Percentiles rank a stretch among this genome's conserved stretches.
phyloP scores from a whole-genome alignment of 1,284 basidiomycete genomes.

The Pterulicium gracile region DNA sequence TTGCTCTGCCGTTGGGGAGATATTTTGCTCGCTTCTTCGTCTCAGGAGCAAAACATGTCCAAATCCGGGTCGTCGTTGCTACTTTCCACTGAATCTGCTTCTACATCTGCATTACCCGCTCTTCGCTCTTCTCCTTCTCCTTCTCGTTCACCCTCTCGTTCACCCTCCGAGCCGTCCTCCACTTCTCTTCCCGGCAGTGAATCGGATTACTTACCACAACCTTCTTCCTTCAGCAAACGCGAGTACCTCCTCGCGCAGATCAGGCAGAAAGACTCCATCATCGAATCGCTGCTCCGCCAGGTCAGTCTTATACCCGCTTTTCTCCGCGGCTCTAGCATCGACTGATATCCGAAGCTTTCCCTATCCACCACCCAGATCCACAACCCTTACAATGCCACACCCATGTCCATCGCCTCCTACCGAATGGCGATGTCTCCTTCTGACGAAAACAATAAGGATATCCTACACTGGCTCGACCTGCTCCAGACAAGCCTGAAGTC shows the following conservation, averaged over 20 bases:
- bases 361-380: conserved; percentile 39
- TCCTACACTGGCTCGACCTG: conserved; percentile 32
- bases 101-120: conserved; percentile 9
- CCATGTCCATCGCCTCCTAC: conserved; percentile 66
- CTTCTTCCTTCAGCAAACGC: conserved; percentile 47
- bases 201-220: conserved; percentile 14
- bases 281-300: conserved; percentile 72
- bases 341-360: conserved; percentile 7
- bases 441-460: conserved; percentile 53
- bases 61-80: too few species aligned
- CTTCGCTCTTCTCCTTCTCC: conserved; percentile 13
- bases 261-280: conserved; percentile 72
- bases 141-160: conserved; percentile 15
- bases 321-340: conserved; percentile 1
- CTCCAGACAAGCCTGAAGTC: conserved; percentile 27
- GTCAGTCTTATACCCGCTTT: conserved; percentile 25
- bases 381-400: conserved; percentile 68
- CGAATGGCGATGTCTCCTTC: conserved; percentile 63
- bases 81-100: too few species aligned
- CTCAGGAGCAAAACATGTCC: too few species aligned
- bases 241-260: conserved; percentile 75
- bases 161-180: conserved; percentile 19
- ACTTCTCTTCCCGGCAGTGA: conserved; percentile 5
- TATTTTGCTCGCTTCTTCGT: too few species aligned
- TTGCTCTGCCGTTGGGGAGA: too few species aligned